These are phyloP conservation scores for Trichoderma harzianum DNA, from an alignment of 2,329 filamentous ascomycete species.

Conservation along the genomic window DNA sequence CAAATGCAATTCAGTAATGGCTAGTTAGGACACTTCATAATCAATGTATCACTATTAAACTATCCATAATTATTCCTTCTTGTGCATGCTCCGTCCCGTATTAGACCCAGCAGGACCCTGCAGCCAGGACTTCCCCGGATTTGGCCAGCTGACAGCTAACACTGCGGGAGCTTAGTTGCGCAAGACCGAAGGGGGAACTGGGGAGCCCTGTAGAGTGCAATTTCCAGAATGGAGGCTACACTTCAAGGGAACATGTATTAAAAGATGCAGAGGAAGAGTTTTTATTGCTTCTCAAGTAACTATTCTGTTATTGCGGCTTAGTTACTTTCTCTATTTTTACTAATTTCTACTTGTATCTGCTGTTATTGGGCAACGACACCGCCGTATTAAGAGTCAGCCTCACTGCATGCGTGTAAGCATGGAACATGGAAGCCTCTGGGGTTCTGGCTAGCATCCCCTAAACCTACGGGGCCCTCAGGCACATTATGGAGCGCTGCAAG, in stretches of 20 bases:
- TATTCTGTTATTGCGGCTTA: too few species aligned
- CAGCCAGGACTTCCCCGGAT: constrained; percentile 8
- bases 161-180: background rate
- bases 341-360: background rate
- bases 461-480: background rate
- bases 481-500: constrained; percentile 4
- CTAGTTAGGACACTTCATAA: background rate
- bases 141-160: background rate
- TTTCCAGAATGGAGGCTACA: background rate
- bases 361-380: background rate
- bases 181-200: background rate
- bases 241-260: too few species aligned
- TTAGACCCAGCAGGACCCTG: background rate
- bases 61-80: background rate
- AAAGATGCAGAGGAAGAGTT: too few species aligned
- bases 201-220: background rate
- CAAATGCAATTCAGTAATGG: background rate
- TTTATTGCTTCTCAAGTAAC: too few species aligned
- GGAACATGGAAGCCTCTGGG: background rate
- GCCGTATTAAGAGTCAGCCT: background rate
- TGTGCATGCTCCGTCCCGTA: background rate
- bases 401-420: background rate
- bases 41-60: background rate
- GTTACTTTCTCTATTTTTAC: too few species aligned
- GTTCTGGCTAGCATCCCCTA: background rate